Percentiles rank a stretch among this genome's conserved stretches.
These are phyloP conservation scores for Cryptosporidium parvum DNA, from an alignment of 169 alveolate genomes.

Conservation along the genomic window DNA sequence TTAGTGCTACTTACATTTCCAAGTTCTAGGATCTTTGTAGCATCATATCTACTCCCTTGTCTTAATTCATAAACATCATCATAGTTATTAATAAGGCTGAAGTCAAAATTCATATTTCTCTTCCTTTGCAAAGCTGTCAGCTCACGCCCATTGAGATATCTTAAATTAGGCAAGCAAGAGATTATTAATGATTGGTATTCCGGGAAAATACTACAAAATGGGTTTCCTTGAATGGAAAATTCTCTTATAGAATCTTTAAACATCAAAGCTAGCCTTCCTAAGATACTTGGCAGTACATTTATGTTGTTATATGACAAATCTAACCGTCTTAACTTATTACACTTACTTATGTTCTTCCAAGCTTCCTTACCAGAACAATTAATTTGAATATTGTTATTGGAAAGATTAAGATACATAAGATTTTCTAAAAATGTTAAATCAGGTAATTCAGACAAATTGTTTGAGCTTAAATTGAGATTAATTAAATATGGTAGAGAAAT, in stretches of 20 bases:
- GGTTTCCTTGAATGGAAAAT: constrained; percentile 34
- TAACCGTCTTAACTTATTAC: constrained; percentile 21
- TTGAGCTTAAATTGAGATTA: constrained; percentile 24
- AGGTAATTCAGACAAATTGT: constrained; percentile 33
- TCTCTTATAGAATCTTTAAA: constrained; percentile 36
- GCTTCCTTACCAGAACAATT: constrained; percentile 1
- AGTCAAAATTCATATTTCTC: constrained; percentile 28
- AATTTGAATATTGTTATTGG: constrained; percentile 27
- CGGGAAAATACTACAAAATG: constrained; percentile 55
- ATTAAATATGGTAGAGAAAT: constrained; percentile 38
- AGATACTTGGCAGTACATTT: constrained; percentile 34
- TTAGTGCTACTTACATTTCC: constrained; percentile 16
- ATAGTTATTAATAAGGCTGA: constrained; percentile 19
- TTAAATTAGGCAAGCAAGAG: constrained; percentile 27
- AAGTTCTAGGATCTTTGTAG: constrained; percentile 19
- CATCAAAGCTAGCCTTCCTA: constrained; percentile 3
- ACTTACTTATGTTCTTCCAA: constrained; percentile 33
- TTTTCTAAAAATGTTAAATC: constrained; percentile 36
- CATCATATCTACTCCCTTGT: constrained; percentile 59
- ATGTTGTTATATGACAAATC: constrained; percentile 46
- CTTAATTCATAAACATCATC: constrained; percentile 67
- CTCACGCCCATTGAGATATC: constrained; percentile 16
- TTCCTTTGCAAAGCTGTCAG: constrained; percentile 11
- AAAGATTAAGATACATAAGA: constrained; percentile 27
- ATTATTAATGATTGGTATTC: constrained; percentile 55